phyloP scores from a whole-genome alignment of 2,329 filamentous ascomycete genomes.

The Diaporthe citriasiana region DNA sequence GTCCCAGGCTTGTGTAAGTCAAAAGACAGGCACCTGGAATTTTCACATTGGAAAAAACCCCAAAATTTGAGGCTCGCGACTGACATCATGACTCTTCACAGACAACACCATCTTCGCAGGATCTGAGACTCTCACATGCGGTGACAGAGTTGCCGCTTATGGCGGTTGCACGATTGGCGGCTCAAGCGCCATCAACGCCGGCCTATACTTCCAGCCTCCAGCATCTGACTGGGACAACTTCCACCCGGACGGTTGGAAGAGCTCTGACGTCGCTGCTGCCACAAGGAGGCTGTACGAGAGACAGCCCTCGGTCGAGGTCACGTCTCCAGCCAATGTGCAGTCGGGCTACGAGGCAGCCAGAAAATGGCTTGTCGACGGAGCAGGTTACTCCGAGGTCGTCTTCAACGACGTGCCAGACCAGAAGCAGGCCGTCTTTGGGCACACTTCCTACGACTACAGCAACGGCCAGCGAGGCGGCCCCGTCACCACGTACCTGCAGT shows the following conservation, averaged over 20 bases:
- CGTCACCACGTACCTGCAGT: slow-evolving; percentile 78
- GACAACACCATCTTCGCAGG: slow-evolving; percentile 64
- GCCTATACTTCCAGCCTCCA: slow-evolving; percentile 67
- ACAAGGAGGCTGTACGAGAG: slow-evolving; percentile 74
- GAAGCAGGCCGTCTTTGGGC: slow-evolving; percentile 76
- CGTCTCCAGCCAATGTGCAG: slow-evolving; percentile 76
- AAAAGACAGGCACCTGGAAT: neutral
- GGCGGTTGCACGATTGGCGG: slow-evolving; percentile 67
- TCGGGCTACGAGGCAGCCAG: slow-evolving; percentile 67
- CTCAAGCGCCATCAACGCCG: slow-evolving; percentile 67
- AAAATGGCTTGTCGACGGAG: slow-evolving; percentile 65
- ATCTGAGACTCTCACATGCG: slow-evolving; percentile 56
- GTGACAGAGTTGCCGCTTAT: slow-evolving; percentile 57
- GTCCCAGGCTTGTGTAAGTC: slow-evolving; percentile 74
- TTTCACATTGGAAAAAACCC: neutral
- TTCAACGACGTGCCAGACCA: slow-evolving; percentile 67
- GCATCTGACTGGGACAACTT: slow-evolving; percentile 76
- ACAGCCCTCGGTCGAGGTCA: slow-evolving; percentile 76
- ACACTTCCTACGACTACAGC: slow-evolving; percentile 76
- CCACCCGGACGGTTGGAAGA: slow-evolving; percentile 80
- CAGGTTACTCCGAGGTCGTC: slow-evolving; percentile 74
- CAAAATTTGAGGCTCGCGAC: neutral
- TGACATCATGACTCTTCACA: slow-evolving; percentile 37
- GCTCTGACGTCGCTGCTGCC: slow-evolving; percentile 70
- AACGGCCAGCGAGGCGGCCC: slow-evolving; percentile 78